Base-by-base conservation (phyloP, 2,329 filamentous ascomycete species). In the Aspergillus alliaceus region DNA sequence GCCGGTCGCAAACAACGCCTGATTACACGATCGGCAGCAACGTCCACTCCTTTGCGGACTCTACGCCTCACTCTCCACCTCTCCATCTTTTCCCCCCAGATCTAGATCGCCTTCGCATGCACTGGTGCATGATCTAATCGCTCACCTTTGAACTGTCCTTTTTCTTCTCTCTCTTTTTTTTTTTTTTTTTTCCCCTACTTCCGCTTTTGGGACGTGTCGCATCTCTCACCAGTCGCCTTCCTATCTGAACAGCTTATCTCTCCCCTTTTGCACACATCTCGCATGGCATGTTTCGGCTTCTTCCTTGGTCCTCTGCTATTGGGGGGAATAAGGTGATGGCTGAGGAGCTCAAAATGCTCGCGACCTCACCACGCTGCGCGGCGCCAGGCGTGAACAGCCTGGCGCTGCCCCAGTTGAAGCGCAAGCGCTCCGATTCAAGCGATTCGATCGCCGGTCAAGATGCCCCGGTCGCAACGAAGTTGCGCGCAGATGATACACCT, bases 401-500 rank as follows among this genome's bases (percentile, higher is more conserved):
- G 35, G 58, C 70, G 37, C 59, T 71, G 31, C 79, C 77, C 62
- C 80, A 80, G 65, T 73, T 85, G 67, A 87, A 87, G 78, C 81
- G 85, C 60, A 86, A 86, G 72, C 77, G 80, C 54, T 79, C 79
- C 31, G 77, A 79, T 60, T 84, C 80, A 61, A 73, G 76, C 44
- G 79, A 80, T 64, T 70, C 67, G 22, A 61, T 61, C 35, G 62
- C 67, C 29, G 56, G 59, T 40, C 53, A 63, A 49, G 69, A 72
- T 49, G 68, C 68, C 29, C 71, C 69, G 18, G 59, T 64, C 32
- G 58, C 69, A 35, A 69, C 69, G 35, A 72, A 70, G 58, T 48
- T 67, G 32, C 73, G 77, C 56, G 64, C 63, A 20, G 73, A 75
- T 29, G 56, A 62, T 56, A 50, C 58, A 24, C 54, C 67, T n/a